Conservation (phyloP, 169 alveolate species). For the Eimeria acervulina region DNA sequence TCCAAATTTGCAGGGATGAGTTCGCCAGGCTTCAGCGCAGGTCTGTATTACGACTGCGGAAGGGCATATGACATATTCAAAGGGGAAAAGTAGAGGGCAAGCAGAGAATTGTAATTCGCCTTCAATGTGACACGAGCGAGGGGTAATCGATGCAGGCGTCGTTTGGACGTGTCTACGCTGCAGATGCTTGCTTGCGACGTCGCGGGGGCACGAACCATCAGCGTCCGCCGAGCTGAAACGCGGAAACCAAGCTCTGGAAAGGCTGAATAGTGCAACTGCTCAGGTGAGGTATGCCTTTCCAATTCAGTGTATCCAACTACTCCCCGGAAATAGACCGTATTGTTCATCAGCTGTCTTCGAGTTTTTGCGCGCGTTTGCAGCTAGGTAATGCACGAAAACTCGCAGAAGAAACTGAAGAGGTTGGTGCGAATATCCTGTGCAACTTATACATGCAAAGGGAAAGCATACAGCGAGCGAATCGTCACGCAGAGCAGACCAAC, state of each 20-base stretch:
- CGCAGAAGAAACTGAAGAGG: constrained; percentile 73
- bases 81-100: neutral
- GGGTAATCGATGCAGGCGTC: neutral
- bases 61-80: too few species aligned
- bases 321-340: neutral
- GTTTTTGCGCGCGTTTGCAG: neutral
- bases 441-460: constrained; percentile 74
- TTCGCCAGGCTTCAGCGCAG: constrained; percentile 67
- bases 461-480: constrained; percentile 63
- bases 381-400: constrained; percentile 69
- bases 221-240: constrained; percentile 19
- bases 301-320: neutral
- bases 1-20: constrained; percentile 62
- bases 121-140: neutral
- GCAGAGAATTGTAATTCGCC: neutral
- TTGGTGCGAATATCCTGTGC: constrained; percentile 74
- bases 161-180: neutral
- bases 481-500: constrained; percentile 66
- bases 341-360: neutral
- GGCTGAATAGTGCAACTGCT: constrained; percentile 13
- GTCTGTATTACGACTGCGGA: constrained; percentile 14
- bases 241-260: constrained; percentile 31
- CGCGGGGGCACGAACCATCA: constrained; percentile 30
- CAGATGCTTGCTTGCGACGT: constrained; percentile 37
- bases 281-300: constrained; percentile 31